These are phyloP conservation scores for Solanum chiquidenum DNA, from an alignment of 257 asterid genomes.

Conservation along the genomic window DNA sequence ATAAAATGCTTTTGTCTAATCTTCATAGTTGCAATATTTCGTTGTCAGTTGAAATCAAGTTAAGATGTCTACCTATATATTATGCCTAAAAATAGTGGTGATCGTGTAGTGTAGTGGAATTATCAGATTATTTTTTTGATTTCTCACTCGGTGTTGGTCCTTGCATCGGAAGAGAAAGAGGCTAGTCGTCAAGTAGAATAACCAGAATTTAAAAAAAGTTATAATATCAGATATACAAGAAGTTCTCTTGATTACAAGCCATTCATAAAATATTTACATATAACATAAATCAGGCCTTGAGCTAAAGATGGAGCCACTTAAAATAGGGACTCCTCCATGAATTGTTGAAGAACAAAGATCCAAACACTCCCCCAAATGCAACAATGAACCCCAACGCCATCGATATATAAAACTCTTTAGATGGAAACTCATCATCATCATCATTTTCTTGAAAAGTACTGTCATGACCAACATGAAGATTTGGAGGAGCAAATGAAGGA, in stretches of 20 bases:
- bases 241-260: not conserved
- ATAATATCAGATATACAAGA: not conserved
- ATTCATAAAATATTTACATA: not conserved
- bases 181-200: not conserved
- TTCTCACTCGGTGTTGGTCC: not conserved
- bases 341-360: conserved; percentile 1
- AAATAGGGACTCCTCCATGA: conserved; percentile 10
- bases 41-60: not conserved
- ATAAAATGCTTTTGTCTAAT: not conserved
- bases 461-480: not conserved
- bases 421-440: not conserved
- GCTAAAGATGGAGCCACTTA: not conserved
- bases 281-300: not conserved
- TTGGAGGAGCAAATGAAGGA: not conserved
- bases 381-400: conserved; percentile 8
- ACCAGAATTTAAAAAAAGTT: not conserved
- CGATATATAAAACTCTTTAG: not conserved
- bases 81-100: not conserved
- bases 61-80: not conserved
- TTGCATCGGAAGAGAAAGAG: not conserved
- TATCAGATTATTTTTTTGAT: too few relatives aligned
- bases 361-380: conserved; percentile 24
- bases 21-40: not conserved
- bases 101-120: not conserved
- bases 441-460: not conserved